Evolutionary conservation across 2,329 filamentous ascomycete species (phyloP), one percentile per base, ranked within the genome.

Genomic region (Colletotrichum sp.): DNA sequence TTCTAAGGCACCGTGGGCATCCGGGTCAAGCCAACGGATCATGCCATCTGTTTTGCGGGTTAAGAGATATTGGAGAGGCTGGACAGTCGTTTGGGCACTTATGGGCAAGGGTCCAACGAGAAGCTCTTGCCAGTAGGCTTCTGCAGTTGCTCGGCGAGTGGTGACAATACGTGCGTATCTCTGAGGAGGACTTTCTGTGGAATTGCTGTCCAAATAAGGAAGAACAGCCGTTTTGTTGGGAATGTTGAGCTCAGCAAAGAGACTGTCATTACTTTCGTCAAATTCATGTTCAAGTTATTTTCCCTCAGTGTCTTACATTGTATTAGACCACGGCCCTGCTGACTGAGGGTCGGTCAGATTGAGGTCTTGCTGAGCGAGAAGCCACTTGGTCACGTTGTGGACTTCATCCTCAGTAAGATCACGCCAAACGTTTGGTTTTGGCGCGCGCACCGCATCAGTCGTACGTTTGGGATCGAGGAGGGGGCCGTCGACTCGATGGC

Each of bases 201-300:
- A 84, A 8, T 78, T 76, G 5, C 82, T 82, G 36, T 89, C 86
- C 3, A 90, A 78, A 73, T 88, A 89, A 4, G 83, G 73, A 60
- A 88, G 71, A 0, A 83, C 86, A 74, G 88, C 87, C 0, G 87
- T 88, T 81, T 90, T 90, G 80, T 90, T 90, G 1, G 88, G 88
- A 28, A 80, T 77, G 65, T 88, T 80, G 1, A 85, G 76, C 78
- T 89, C 87, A 1, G 83, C 79, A 5, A 83, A 77, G 5, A 83
- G 66, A 9, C 80, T 82, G 62, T 77, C 22, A 16, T 15, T 18
- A n/a, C 36, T 34, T 16, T n/a, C 43, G 8, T 13, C 9, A 5
- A 27, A 13, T 10, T 2, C 1, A 25, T n/a, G 6, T 25, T 18
- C 4, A 6, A 4, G 39, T 43, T 9, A n/a, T 43, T 43, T 43